Base-by-base conservation (phyloP, 1,284 basidiomycete species). In the Naganishia albida region DNA sequence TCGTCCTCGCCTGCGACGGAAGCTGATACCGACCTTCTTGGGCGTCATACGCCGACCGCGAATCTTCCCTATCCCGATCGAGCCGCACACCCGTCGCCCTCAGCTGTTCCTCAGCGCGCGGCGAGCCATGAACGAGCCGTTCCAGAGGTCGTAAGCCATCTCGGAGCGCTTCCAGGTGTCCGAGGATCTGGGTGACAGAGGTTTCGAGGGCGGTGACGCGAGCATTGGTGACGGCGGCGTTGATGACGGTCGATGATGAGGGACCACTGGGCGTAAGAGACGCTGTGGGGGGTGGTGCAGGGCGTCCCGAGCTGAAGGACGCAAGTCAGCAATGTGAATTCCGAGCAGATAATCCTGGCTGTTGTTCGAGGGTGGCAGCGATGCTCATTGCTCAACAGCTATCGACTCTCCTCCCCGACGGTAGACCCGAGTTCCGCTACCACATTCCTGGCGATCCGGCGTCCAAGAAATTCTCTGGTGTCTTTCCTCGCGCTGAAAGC, bases 131-230 rank as follows among this genome's bases (percentile, higher is more conserved):
- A 3, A 39, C 51, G 51, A 53, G 34, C 51, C 51, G 7, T 18
- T 51, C 50, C 26, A 51, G n/a, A 13, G 50, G 50, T 16, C 50
- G 28, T 30, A 53, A 12, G 30, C 34, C 51, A 30, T 53, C 51
- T 12, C 51, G 51, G 18, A 53, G 51, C 18, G 51, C 51, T 23
- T 53, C 51, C 30, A 53, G 20, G 51, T 53, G 51, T n/a, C 51
- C 51, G 30, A 53, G 34, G n/a, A 53, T 53, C 28, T 53, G 51
- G 18, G 51, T 30, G 51, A 53, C 51, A 1, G 51, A 53, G 28
- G 51, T 38, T 20, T 53, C 51, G 51, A 53, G 51, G 13, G 51
- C 51, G 51, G 30, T 39, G 34, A 53, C 51, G 34, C 51, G 51
- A 7, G 59, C 23, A 13, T 48, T 59, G 7, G 56, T 38, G 34